Evolutionary conservation across 192 early-diverging fungal genomes (phyloP), one percentile per base, ranked within the genome.

Genomic region (Coemansia sp.): DNA sequence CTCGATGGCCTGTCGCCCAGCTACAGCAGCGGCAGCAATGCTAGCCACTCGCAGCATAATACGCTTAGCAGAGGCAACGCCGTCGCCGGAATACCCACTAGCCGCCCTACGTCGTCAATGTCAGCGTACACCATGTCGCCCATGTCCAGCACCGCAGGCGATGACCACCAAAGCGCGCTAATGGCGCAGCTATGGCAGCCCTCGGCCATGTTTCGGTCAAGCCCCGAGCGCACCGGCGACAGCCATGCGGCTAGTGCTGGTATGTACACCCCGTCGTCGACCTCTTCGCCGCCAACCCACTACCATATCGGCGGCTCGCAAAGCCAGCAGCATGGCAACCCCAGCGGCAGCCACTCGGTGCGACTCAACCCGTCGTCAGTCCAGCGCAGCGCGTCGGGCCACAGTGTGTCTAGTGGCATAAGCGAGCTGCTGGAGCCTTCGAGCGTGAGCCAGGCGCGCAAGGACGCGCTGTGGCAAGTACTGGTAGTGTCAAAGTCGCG

Each of bases 341-440:
- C 64, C 17, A 40, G 63, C 59, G n/a, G n/a, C n/a, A 39, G 41
- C 22, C 80, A 83, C 32, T 71, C 77, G 58, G 71, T 68, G 17
- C 71, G 72, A 5, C 63, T 83, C 12, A 77, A 72, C 63, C 59
- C 49, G 39, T 71, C 76, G 15, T 74, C 73, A 9, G 75, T 77
- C 1, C 81, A 83, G 66, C 76, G 81, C 60, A 77, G 75, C 29
- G 66, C 76, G 6, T 83, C 75, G 6, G 81, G 72, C 3, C 76
- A 79, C 46, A 83, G 76, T 58, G 73, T 79, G 0, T 72, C 81
- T 12, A 83, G 76, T 25, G 81, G 81, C 11, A 74, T 83, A 59
- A 83, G 73, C 66, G 81, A 83, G 72, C 73, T 83, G 5, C 59
- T 83, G 19, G 81, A 83, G 59, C 81, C 81, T 4, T 75, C 75